Evolutionary conservation across 129 eudicot genomes (phyloP), one percentile per base, ranked within the genome.

Genomic region (Lonicera japonica): DNA sequence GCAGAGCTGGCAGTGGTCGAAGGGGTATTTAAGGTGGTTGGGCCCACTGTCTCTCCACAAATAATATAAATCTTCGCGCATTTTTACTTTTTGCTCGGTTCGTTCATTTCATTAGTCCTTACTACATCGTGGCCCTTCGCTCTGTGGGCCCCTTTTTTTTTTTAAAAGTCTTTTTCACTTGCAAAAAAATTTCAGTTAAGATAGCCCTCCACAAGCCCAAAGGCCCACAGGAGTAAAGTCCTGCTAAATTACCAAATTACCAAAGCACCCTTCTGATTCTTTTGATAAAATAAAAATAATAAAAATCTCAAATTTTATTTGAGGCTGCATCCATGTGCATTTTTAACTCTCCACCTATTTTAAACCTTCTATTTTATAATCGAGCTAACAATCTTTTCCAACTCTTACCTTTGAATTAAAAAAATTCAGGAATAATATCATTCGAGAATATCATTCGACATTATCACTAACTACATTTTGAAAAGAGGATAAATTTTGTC

Each of bases 31-130:
- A 65, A 63, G 60, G 10, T 21, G 54, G 61, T 45, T 25, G 71
- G n/a, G 59, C 71, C 77, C 65, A 50, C 19, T 72, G 25, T 54
- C 56, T 29, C 58, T 61, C 12, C 36, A 22, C 19, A 11, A 43
- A 18, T 51, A 0, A 17, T 54, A 0, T 11, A 29, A n/a, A 29
- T 29, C 36, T 29, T 29, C 36, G 6, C 36, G 6, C 36, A 1
- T 29, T 29, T 29, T 29, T 29, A 1, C 6, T 29, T 29, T 6
- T 29, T 43, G 5, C 8, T 43, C 14, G 5, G 5, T 43, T 43
- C 16, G 2, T n/a, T 10, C 50, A 8, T 1, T 14, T 43, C 50
- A 43, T 43, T 8, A 43, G 16, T 14, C 50, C 14, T 20, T 54
- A 56, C 71, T 40, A 56, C 50, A 43, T 43, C 16, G 36, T 29